Evolutionary conservation across 2,329 filamentous ascomycete genomes (phyloP), one percentile per base, ranked within the genome.

Genomic region (Ophiostoma ulmi): DNA sequence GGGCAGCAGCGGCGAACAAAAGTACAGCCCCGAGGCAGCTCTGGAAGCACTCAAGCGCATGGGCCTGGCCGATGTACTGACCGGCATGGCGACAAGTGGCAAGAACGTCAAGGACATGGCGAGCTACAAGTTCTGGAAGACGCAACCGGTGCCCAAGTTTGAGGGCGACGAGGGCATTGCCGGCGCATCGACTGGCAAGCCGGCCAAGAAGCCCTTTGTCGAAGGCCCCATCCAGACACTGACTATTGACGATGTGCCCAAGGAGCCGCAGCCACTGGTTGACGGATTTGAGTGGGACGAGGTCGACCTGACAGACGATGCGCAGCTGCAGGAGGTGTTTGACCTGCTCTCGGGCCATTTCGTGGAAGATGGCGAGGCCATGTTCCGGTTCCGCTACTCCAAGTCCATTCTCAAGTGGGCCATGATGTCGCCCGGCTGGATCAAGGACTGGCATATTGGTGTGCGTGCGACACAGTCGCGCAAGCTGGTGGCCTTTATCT

Each of bases 41-140:
- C 81, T 84, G 72, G 83, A 85, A 41, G 80, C 84, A 67, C 82
- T 90, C 73, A 87, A 87, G 80, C 86, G 86, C 75, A 83, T 92
- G 77, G 89, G 85, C 74, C 81, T 92, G 70, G 86, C 89, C 77
- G 89, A 92, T 73, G 87, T 92, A 77, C 87, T 92, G 85, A 91
- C 90, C 0, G 90, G 90, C 0, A 80, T 92, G 76, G 90, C 93
- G 20, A 84, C 92, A 8, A 89, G 87, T 73, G 91, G 91, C 70
- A 96, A 95, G 85, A 97, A 97, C 77, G 90, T 88, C 76, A 97
- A 97, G 83, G 94, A 97, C 78, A 97, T 97, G 93, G 93, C 90
- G 7, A 92, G 90, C 72, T 97, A 98, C 85, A 97, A 97, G 81
- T 99, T 99, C 83, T 99, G 95, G 95, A 90, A 93, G 80, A 99